phyloP scores from a whole-genome alignment of 805 yeast species.

The Clavispora vitiphila region DNA sequence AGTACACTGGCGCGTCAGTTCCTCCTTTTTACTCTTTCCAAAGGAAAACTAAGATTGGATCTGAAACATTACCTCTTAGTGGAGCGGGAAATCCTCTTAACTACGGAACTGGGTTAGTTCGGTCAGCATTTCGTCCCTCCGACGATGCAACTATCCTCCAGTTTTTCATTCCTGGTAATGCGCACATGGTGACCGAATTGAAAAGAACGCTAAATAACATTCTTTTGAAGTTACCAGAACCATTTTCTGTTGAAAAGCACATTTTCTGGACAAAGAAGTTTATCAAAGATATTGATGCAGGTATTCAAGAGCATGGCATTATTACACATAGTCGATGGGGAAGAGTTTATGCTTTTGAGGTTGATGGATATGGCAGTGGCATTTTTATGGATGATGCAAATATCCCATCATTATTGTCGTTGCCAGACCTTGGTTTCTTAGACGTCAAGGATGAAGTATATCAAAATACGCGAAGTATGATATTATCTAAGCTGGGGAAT shows the following conservation, averaged over 20 bases:
- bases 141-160: constrained; percentile 83
- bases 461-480: constrained; percentile 75
- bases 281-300: constrained; percentile 43
- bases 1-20: constrained; percentile 42
- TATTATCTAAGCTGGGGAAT: constrained; percentile 62
- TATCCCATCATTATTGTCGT: constrained; percentile 71
- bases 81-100: constrained; percentile 87
- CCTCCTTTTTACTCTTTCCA: constrained; percentile 62
- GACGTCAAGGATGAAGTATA: constrained; percentile 51
- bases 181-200: constrained; percentile 66
- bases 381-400: constrained; percentile 88
- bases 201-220: constrained; percentile 23
- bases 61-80: constrained; percentile 73
- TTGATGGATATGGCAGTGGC: constrained; percentile 78
- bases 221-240: constrained; percentile 10
- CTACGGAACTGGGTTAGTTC: constrained; percentile 60
- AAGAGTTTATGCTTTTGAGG: constrained; percentile 78
- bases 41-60: constrained; percentile 66
- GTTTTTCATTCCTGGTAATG: constrained; percentile 81
- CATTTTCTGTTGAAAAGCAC: not conserved
- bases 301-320: constrained; percentile 60
- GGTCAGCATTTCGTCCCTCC: constrained; percentile 83
- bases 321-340: constrained; percentile 68
- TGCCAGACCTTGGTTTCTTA: constrained; percentile 74
- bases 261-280: constrained; percentile 25